Evolutionary conservation across 2,329 filamentous ascomycete genomes (phyloP).

Genomic region (Phaeosphaeriaceae sp.): DNA sequence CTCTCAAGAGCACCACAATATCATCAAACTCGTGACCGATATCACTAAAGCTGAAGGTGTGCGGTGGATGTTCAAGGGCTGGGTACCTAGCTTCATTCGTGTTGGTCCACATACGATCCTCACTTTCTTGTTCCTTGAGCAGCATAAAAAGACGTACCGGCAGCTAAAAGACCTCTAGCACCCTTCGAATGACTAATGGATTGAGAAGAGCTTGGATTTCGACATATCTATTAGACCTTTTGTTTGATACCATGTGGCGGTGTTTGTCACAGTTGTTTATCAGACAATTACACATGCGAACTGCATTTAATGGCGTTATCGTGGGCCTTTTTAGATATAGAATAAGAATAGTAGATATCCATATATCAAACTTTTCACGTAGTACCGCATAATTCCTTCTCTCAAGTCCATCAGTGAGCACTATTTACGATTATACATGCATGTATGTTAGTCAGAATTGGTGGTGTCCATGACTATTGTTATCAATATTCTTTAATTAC

Average conservation of each 20-base stretch:
- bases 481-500: too few relatives aligned
- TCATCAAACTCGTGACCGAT: slow-evolving; percentile 67
- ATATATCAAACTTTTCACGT: neutral
- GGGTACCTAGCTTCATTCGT: slow-evolving; percentile 78
- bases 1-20: slow-evolving; percentile 59
- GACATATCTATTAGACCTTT: neutral
- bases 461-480: too few relatives aligned
- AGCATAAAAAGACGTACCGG: slow-evolving; percentile 80
- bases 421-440: too few relatives aligned
- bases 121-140: slow-evolving; percentile 85
- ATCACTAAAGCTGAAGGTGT: slow-evolving; percentile 75
- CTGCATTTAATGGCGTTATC: slow-evolving; percentile 4
- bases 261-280: slow-evolving; percentile 5
- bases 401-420: too few relatives aligned
- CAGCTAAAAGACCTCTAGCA: slow-evolving; percentile 27
- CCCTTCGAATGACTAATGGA: neutral
- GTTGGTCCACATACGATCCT: slow-evolving; percentile 80
- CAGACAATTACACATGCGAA: neutral
- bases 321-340: neutral
- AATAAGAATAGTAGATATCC: neutral
- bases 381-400: too few relatives aligned
- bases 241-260: slow-evolving; percentile 15
- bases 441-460: too few relatives aligned
- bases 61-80: slow-evolving; percentile 87
- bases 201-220: neutral